These are phyloP conservation scores for Boletus semigastroideus DNA, from an alignment of 1,284 basidiomycete species.

Conservation along the genomic window DNA sequence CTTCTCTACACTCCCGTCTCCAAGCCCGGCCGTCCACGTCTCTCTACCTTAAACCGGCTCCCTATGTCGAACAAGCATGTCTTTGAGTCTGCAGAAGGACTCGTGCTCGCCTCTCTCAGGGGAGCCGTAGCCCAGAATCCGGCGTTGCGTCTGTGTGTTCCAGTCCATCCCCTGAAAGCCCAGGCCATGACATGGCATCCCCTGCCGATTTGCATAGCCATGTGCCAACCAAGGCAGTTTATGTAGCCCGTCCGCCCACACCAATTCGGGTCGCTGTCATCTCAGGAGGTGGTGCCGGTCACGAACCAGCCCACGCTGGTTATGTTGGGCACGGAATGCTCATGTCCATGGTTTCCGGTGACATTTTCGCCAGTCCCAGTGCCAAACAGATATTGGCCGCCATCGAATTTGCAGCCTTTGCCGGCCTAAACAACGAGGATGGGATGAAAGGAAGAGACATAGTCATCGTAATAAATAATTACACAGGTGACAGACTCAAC, in stretches of 20 bases:
- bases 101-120: slow-evolving; percentile 55
- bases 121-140: slow-evolving; percentile 56
- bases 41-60: not conserved
- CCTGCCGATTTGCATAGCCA: slow-evolving; percentile 32
- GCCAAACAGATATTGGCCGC: slow-evolving; percentile 55
- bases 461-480: slow-evolving; percentile 47
- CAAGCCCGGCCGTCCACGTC: too few species aligned
- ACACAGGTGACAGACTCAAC: slow-evolving; percentile 63
- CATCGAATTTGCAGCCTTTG: slow-evolving; percentile 46
- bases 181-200: not conserved
- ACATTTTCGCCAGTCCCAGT: slow-evolving; percentile 66
- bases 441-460: slow-evolving; percentile 32
- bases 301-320: slow-evolving; percentile 67
- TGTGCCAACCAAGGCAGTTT: slow-evolving; percentile 39
- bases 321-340: slow-evolving; percentile 63
- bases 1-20: too few species aligned
- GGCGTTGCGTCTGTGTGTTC: slow-evolving; percentile 45
- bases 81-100: slow-evolving; percentile 46
- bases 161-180: not conserved
- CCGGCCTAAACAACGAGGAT: slow-evolving; percentile 6
- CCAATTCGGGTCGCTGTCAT: slow-evolving; percentile 50
- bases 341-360: slow-evolving; percentile 57
- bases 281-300: slow-evolving; percentile 67
- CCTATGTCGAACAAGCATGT: slow-evolving; percentile 41
- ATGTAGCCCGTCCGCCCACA: slow-evolving; percentile 34